These are phyloP conservation scores for Debaryomyces maramus DNA, from an alignment of 805 yeast genomes.

Conservation along the genomic window DNA sequence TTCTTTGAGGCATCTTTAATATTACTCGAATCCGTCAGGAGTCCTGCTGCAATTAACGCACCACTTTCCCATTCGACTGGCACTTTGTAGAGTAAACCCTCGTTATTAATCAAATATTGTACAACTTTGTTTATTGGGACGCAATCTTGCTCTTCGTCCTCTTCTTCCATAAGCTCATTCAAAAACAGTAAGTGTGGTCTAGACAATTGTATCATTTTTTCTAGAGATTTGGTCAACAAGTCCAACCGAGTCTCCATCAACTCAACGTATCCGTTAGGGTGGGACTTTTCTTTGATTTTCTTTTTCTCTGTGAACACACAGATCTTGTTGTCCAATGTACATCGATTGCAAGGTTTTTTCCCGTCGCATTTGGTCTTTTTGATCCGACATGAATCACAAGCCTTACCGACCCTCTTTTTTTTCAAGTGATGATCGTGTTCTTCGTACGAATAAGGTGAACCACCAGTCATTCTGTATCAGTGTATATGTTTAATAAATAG, in stretches of 20 bases:
- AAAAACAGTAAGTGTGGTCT: conserved; percentile 30
- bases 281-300: conserved; percentile 53
- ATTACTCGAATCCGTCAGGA: conserved; percentile 14
- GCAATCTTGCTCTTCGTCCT: conserved; percentile 12
- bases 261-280: conserved; percentile 63
- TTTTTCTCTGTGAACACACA: conserved; percentile 60
- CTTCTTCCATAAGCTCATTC: conserved; percentile 17
- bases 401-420: conserved; percentile 62
- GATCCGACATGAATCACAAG: conserved; percentile 62
- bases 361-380: conserved; percentile 68
- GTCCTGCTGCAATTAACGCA: conserved; percentile 41
- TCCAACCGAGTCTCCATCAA: conserved; percentile 58
- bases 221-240: conserved; percentile 50
- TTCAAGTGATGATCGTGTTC: conserved; percentile 18
- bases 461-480: conserved; percentile 1
- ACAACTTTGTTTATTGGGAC: conserved; percentile 52
- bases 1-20: conserved; percentile 25
- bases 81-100: conserved; percentile 37
- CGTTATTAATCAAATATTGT: conserved; percentile 38
- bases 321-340: conserved; percentile 55
- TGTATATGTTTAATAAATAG: neutral
- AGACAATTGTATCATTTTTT: conserved; percentile 36
- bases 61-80: conserved; percentile 49
- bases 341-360: conserved; percentile 57
- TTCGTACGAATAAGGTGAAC: conserved; percentile 9